A percentile compares a stretch with the other conserved stretches of the same genome.
phyloP scores from a whole-genome alignment of 306 rosid genomes.

The Fragaria ananassa region DNA sequence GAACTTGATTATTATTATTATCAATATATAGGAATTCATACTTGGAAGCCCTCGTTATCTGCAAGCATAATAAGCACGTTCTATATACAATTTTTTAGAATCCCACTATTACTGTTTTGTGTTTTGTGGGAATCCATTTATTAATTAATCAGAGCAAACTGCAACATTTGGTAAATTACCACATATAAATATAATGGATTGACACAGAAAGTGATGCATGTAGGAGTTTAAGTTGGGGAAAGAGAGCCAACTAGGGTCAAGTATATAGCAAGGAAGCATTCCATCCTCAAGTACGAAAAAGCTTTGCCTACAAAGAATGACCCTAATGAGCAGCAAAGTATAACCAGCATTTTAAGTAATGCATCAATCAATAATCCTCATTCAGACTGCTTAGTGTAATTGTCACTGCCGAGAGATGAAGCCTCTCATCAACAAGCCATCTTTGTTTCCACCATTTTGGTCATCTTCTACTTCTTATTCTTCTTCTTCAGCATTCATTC shows the following conservation, averaged over 20 bases:
- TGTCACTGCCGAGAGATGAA: conserved; percentile 12
- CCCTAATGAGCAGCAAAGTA: conserved; percentile 18
- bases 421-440: conserved; percentile 10
- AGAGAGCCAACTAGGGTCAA: conserved; percentile 6
- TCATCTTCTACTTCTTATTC: conserved; percentile 3
- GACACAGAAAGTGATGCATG: not conserved
- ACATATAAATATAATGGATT: not conserved
- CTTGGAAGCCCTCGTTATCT: not conserved
- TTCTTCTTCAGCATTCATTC: conserved; percentile 2
- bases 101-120: not conserved
- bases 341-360: conserved; percentile 8
- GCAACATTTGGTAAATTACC: not conserved
- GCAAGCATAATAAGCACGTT: not conserved
- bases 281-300: not conserved
- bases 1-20: not conserved
- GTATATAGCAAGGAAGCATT: conserved; percentile 16
- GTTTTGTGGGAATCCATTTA: not conserved
- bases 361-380: conserved; percentile 10
- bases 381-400: not conserved
- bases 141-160: not conserved
- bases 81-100: not conserved
- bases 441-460: conserved; percentile 6
- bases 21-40: not conserved
- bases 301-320: conserved; percentile 3
- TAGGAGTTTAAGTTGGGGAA: not conserved